Evolutionary conservation across 768 basidiomycete species (phyloP).

Genomic region (Clathrus columnatus): DNA sequence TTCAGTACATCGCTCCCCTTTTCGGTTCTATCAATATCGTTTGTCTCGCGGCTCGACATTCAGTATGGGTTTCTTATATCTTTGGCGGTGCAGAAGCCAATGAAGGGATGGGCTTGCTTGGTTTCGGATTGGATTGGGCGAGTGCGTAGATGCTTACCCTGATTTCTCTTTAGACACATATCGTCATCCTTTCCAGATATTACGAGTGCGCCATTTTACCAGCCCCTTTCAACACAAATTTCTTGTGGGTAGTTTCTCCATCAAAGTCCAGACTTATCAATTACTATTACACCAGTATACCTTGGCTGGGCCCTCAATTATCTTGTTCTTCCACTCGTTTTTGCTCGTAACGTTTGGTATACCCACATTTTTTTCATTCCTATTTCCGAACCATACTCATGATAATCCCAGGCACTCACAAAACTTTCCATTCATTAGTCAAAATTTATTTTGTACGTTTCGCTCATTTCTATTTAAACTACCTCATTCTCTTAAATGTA

Average conservation of each 20-base stretch:
- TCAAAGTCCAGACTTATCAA: not conserved
- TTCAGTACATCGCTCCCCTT: not conserved
- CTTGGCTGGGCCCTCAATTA: not conserved
- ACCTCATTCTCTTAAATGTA: not conserved
- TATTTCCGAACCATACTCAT: not conserved
- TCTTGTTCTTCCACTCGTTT: not conserved
- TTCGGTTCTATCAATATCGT: not conserved
- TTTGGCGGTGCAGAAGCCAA: slow-evolving; percentile 62
- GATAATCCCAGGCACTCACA: not conserved
- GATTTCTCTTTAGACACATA: not conserved
- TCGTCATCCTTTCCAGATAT: not conserved
- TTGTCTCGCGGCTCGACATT: not conserved
- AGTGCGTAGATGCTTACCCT: not conserved
- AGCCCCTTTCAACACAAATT: not conserved
- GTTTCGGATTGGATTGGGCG: slow-evolving; percentile 53
- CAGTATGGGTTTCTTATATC: slow-evolving; percentile 37
- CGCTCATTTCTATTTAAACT: not conserved
- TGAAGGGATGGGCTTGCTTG: slow-evolving; percentile 55
- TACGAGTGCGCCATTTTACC: not conserved
- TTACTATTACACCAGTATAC: not conserved
- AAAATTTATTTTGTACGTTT: not conserved
- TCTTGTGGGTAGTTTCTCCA: not conserved
- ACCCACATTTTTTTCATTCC: not conserved
- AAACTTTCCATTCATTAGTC: not conserved
- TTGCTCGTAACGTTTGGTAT: not conserved